Base-by-base conservation (phyloP, 768 basidiomycete species). In the Kwoniella botswanensis region DNA sequence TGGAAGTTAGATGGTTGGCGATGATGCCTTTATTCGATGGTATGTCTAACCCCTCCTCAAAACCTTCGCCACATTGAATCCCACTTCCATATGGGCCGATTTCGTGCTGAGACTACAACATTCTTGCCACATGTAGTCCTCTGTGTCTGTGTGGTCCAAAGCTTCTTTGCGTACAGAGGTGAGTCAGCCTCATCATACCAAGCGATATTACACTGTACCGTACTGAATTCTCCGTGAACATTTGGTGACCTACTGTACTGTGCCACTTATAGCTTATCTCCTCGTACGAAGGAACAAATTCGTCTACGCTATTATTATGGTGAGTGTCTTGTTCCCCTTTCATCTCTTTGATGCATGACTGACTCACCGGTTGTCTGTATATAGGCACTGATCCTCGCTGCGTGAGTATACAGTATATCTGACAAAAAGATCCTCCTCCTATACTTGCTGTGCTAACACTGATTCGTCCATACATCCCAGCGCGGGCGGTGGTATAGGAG, bases 341-440 rank as follows among this genome's bases (percentile, higher is more conserved):
- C 41, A 35, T 63, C 9, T 1, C 26, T 12, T n/a, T n/a, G n/a
- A n/a, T n/a, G n/a, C n/a, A n/a, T n/a, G n/a, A n/a, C n/a, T n/a
- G n/a, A n/a, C n/a, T n/a, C n/a, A n/a, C n/a, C n/a, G n/a, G n/a
- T n/a, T n/a, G n/a, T n/a, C n/a, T n/a, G n/a, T n/a, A n/a, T n/a
- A n/a, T 44, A 73, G 72, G 60, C 35, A 15, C 57, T 72, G 41
- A 72, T 75, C 63, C 63, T 75, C 41, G 68, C 71, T 35, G 63
- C 74, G 71, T 75, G 29, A 74, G 71, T 65, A n/a, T n/a, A n/a
- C n/a, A n/a, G 7, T 61, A 6, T 24, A 43, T 21, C 18, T 26
- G n/a, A 59, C 44, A 26, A 17, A 29, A 24, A 13, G 26, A 4
- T 26, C 26, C 26, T 26, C 26, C 26, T 26, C 26, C 4, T 4